Base-by-base conservation (phyloP, 2,329 filamentous ascomycete species). In the Volutella citrinella region DNA sequence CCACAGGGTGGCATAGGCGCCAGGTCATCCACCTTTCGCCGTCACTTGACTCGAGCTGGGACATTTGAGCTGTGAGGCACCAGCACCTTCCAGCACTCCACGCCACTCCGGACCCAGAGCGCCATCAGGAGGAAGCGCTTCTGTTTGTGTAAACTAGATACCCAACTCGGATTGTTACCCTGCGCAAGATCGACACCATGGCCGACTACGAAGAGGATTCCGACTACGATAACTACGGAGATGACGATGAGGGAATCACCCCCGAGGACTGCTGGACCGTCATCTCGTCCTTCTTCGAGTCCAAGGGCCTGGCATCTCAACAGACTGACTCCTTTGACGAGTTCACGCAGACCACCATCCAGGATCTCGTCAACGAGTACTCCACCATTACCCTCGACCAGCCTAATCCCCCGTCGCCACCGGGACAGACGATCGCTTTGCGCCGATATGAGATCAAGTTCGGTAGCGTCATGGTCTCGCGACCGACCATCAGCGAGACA, bases 321-420 rank as follows among this genome's bases (percentile, higher is more conserved):
- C 93, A 98, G 70, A 82, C 97, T 44, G 91, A 97, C 61, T 98
- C 94, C 0, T 98, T 95, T 66, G 89, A 98, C 66, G 90, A 97
- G 60, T 98, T 98, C 56, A 90, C 93, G 37, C 82, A 84, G 40
- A 89, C 87, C 15, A 96, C 90, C 1, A 91, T 98, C 65, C 90
- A 97, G 57, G 87, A 95, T 53, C 80, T 98, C 40, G 85, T 98
- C 40, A 83, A 89, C 54, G 93, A 97, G 63, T 91, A 95, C 60
- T 87, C 87, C 24, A 80, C 84, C 48, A 83, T 97, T 42, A 89
- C 87, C n/a, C 79, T 98, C 46, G 93, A 98, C 57, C 88, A 96
- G 62, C 91, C 89, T 42, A 84, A 90, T 44, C 85, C 89, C 5
- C 82, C 84, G 19, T 76, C 79, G 38, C 75, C 80, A 36, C 80